Evolutionary conservation across 768 basidiomycete species (phyloP).

Genomic region (Leccinellum luteum): DNA sequence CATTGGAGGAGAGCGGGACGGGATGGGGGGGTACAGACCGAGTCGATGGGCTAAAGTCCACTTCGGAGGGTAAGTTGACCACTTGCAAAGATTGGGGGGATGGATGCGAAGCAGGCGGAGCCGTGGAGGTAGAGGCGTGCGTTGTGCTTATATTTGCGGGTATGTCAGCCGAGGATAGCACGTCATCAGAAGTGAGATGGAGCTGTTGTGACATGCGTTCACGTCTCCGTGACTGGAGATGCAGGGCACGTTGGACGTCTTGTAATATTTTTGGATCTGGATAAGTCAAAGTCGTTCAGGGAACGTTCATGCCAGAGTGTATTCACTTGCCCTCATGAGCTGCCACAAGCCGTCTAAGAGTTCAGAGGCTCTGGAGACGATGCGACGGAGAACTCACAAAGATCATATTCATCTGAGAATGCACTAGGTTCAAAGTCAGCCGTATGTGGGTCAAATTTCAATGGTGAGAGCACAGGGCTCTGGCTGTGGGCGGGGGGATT

Average conservation of each 20-base stretch:
- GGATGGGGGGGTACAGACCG: constrained; percentile 52
- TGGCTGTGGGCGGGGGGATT: constrained; percentile 15
- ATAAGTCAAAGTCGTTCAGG: constrained; percentile 11
- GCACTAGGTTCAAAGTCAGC: constrained; percentile 38
- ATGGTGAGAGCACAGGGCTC: constrained; percentile 12
- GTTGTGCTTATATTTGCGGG: constrained; percentile 28
- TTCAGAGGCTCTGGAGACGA: constrained; percentile 9
- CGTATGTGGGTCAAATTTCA: constrained; percentile 27
- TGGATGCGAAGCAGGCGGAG: constrained; percentile 11
- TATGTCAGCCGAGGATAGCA: constrained; percentile 25
- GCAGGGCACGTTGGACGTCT: constrained; percentile 75
- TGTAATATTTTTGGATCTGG: constrained; percentile 77
- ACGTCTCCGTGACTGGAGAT: constrained; percentile 71
- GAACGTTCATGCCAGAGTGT: constrained; percentile 1
- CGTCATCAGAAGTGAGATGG: constrained; percentile 18
- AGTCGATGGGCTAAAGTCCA: constrained; percentile 71
- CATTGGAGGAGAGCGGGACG: constrained; percentile 65
- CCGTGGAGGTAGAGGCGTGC: constrained; percentile 32
- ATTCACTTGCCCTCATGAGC: constrained; percentile 68
- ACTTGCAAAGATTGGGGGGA: constrained; percentile 23
- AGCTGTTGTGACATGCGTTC: constrained; percentile 44
- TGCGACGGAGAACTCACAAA: constrained; percentile 49
- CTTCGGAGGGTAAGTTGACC: constrained; percentile 37
- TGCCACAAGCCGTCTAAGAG: constrained; percentile 24
- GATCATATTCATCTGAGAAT: constrained; percentile 77